Conservation (phyloP, 768 basidiomycete genomes). For the Lentinula guzmanii region DNA sequence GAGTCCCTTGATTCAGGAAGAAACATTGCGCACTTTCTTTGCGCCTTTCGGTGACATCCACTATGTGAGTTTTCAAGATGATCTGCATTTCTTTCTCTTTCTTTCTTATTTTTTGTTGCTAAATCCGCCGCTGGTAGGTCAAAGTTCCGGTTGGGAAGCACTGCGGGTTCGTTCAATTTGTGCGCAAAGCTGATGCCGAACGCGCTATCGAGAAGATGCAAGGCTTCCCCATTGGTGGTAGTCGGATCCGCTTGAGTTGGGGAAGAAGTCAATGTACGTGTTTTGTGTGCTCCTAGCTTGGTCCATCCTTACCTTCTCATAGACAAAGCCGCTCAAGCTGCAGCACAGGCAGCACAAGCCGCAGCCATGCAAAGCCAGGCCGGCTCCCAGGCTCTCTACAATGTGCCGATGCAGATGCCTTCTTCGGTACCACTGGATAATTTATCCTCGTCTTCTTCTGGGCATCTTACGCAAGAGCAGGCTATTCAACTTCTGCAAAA, state of each 20-base stretch:
- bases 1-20: conserved; percentile 84
- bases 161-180: conserved; percentile 95
- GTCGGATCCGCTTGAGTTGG: conserved; percentile 88
- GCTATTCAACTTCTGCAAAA: conserved; percentile 57
- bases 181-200: conserved; percentile 87
- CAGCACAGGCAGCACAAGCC: conserved; percentile 76
- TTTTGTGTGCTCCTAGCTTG: not conserved
- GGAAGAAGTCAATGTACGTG: conserved; percentile 84
- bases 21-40: conserved; percentile 87
- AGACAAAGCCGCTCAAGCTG: conserved; percentile 91
- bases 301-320: conserved; percentile 8
- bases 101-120: conserved; percentile 2
- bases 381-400: conserved; percentile 3
- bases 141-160: conserved; percentile 96
- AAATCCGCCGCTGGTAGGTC: conserved; percentile 44
- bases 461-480: conserved; percentile 53
- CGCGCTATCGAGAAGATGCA: conserved; percentile 95
- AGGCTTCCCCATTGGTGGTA: conserved; percentile 91
- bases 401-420: conserved; percentile 7
- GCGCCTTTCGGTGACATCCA: conserved; percentile 91
- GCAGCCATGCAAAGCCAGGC: conserved; percentile 52
- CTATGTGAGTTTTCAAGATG: conserved; percentile 48
- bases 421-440: conserved; percentile 1
- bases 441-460: conserved; percentile 16
- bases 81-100: not conserved